Evolutionary conservation across 768 basidiomycete species (phyloP).

Genomic region (Udeniomyces megalosporus): DNA sequence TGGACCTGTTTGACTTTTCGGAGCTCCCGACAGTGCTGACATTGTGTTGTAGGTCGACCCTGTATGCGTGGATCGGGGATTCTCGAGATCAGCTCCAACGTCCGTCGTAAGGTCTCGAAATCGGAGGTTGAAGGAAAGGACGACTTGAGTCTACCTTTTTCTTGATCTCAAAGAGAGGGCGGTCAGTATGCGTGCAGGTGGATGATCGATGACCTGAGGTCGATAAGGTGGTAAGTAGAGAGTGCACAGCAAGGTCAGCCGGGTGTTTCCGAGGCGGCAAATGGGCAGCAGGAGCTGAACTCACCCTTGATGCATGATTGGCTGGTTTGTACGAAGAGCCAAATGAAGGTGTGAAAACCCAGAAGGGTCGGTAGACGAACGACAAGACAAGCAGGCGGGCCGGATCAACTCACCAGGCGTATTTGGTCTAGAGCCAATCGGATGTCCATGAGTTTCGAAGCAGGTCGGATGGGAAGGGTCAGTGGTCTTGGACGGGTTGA

Average conservation of each 20-base stretch:
- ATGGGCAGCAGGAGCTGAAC: neutral
- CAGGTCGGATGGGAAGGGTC: conserved; percentile 1
- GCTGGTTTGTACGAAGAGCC: neutral
- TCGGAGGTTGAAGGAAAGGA: neutral
- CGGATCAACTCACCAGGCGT: neutral
- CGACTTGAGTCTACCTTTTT: neutral
- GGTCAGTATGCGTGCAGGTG: conserved; percentile 9
- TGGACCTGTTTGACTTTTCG: conserved; percentile 13
- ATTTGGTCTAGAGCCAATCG: neutral
- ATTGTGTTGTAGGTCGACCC: conserved; percentile 11
- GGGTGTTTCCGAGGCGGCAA: neutral
- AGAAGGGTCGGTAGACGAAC: neutral
- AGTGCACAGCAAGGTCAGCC: neutral
- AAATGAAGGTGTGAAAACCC: neutral
- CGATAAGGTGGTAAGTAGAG: neutral
- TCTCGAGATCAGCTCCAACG: neutral
- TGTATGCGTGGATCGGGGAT: neutral
- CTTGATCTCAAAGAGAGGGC: conserved; percentile 10
- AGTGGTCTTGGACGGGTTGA: too few species aligned
- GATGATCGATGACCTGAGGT: conserved; percentile 10
- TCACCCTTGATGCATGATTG: conserved; percentile 15
- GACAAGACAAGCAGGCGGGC: neutral
- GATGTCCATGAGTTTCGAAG: neutral
- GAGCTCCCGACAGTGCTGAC: conserved; percentile 14
- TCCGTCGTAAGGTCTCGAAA: neutral